A percentile compares a stretch with the other conserved stretches of the same genome.
Conservation (phyloP, 768 basidiomycete species). For the Mycena haematopus region DNA sequence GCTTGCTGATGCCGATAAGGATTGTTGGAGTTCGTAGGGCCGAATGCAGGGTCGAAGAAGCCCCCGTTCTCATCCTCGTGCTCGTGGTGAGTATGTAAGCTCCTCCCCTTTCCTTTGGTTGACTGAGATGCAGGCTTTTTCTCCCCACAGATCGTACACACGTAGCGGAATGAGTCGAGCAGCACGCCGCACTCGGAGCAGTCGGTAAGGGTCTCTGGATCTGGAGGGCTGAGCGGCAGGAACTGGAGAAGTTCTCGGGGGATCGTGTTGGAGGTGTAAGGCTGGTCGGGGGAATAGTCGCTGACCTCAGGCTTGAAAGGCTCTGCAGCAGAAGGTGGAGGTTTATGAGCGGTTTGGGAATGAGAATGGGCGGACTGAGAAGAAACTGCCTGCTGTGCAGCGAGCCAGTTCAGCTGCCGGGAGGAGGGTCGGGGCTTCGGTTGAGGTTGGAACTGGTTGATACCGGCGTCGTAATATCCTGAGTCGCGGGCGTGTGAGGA, state of each 20-base stretch:
- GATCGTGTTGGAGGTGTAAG: conserved; percentile 39
- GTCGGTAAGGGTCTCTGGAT: conserved; percentile 69
- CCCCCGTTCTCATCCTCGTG: conserved; percentile 38
- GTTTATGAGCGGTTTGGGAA: conserved; percentile 17
- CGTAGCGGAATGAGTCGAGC: conserved; percentile 86
- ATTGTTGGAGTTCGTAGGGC: not conserved
- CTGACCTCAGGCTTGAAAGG: conserved; percentile 38
- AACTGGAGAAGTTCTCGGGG: conserved; percentile 61
- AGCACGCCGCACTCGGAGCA: conserved; percentile 83
- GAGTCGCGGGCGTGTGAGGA: conserved; percentile 50
- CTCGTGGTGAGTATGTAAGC: conserved; percentile 32
- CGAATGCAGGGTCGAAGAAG: conserved; percentile 35
- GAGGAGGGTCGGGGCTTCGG: conserved; percentile 63
- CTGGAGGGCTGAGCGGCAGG: conserved; percentile 53
- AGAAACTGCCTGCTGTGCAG: conserved; percentile 51
- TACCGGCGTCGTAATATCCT: conserved; percentile 56
- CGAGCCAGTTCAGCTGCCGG: conserved; percentile 71
- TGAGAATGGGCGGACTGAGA: conserved; percentile 21
- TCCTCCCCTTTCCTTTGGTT: conserved; percentile 60
- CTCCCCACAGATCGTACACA: conserved; percentile 88
- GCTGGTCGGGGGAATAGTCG: conserved; percentile 32
- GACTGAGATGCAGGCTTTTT: conserved; percentile 53
- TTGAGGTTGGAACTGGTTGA: no score
- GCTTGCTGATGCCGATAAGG: conserved; percentile 25
- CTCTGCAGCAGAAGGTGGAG: conserved; percentile 35